phyloP scores from a whole-genome alignment of 2,329 filamentous ascomycete genomes.

The Neopestalotiopsis sp. region DNA sequence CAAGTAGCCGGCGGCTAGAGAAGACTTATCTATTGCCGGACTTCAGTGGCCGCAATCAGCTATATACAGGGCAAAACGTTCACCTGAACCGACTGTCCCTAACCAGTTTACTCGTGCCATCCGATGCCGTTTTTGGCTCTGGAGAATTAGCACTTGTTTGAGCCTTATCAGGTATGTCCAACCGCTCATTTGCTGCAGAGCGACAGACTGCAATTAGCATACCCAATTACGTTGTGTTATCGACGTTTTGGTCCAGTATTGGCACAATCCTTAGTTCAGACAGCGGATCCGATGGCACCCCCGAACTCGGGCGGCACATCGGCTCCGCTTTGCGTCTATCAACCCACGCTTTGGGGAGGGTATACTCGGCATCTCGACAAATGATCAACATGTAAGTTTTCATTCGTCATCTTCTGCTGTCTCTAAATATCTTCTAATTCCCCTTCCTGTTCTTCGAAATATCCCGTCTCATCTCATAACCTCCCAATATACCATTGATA shows the following conservation, averaged over 20 bases:
- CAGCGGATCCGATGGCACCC: constrained; percentile 6
- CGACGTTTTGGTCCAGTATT: neutral
- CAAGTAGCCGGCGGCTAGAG: no score
- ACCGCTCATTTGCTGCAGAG: neutral
- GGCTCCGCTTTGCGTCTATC: neutral
- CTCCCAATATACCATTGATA: neutral
- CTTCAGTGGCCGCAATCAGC: no score
- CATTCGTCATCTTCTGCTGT: neutral
- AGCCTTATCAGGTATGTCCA: constrained; percentile 13
- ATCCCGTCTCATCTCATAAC: neutral
- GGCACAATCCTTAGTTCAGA: neutral
- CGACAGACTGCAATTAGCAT: constrained; percentile 1
- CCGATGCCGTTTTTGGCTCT: neutral
- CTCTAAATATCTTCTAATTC: neutral
- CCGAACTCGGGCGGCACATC: constrained; percentile 12
- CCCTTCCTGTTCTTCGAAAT: neutral
- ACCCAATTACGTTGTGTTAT: constrained; percentile 11
- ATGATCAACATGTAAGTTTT: neutral
- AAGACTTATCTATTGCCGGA: no score
- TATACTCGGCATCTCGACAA: no score
- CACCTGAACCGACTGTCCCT: no score
- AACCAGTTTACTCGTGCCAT: neutral
- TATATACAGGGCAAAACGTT: no score
- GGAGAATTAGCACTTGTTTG: neutral
- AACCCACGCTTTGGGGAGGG: neutral